phyloP scores from a whole-genome alignment of 2,329 filamentous ascomycete species.

The Colletotrichum camelliae region DNA sequence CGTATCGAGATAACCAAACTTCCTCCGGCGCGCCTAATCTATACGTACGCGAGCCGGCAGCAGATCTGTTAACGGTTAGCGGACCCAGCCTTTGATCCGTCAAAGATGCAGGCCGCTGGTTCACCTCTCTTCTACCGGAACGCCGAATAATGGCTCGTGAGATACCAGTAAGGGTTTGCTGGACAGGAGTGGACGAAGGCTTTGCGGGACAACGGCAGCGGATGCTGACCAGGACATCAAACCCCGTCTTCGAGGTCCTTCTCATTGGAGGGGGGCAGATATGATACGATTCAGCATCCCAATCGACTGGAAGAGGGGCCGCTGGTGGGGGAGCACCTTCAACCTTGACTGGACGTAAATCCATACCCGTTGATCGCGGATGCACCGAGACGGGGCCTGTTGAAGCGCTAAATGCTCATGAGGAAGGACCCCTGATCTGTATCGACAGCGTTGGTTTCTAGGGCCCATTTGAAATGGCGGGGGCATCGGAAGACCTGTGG shows the following conservation, averaged over 20 bases:
- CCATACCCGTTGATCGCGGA: conserved; percentile 16
- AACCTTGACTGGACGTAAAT: not conserved
- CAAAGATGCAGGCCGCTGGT: not conserved
- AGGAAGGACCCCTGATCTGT: conserved; percentile 20
- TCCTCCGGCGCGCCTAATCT: not conserved
- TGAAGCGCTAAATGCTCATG: conserved; percentile 14
- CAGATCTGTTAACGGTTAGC: not conserved
- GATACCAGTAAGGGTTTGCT: not conserved
- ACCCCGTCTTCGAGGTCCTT: not conserved
- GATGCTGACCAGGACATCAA: not conserved
- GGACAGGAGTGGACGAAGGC: not conserved
- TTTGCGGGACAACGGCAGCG: not conserved
- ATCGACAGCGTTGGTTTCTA: conserved; percentile 7
- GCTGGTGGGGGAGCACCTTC: not conserved
- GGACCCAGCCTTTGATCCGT: not conserved
- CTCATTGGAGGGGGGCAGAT: not conserved
- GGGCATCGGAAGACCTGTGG: not conserved
- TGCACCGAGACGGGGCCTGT: conserved; percentile 19
- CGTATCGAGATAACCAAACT: not conserved
- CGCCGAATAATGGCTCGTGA: not conserved
- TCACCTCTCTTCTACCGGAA: not conserved
- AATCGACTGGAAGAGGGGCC: conserved; percentile 14
- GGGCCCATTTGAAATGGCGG: not conserved
- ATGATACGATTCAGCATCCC: conserved; percentile 22
- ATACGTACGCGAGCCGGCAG: not conserved